These are phyloP conservation scores for Angomonas ambiguus DNA, from an alignment of 208 protist genomes.

Conservation along the genomic window DNA sequence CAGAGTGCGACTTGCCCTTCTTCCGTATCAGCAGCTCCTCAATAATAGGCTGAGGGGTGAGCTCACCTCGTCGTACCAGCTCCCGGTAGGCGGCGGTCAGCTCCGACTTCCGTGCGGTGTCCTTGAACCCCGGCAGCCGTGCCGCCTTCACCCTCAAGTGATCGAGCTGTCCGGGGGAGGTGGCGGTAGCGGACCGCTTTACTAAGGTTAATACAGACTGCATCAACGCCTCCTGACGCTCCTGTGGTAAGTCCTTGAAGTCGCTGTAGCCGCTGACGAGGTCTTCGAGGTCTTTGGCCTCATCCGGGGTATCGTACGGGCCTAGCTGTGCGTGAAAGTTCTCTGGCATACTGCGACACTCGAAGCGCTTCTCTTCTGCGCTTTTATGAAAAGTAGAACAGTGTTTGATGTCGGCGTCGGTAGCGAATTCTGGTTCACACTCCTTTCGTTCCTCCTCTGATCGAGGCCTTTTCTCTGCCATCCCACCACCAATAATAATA, in stretches of 20 bases:
- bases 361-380: slow-evolving; percentile 44
- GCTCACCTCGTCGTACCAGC: slow-evolving; percentile 59
- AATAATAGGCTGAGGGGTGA: slow-evolving; percentile 32
- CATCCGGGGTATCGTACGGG: slow-evolving; percentile 52
- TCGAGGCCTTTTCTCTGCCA: too few relatives aligned
- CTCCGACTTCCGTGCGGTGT: slow-evolving; percentile 86
- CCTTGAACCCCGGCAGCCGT: slow-evolving; percentile 70
- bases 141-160: slow-evolving; percentile 73
- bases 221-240: slow-evolving; percentile 57
- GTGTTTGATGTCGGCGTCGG: neutral
- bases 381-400: slow-evolving; percentile 21
- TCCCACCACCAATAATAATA: too few relatives aligned
- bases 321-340: slow-evolving; percentile 51
- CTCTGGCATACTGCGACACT: slow-evolving; percentile 51
- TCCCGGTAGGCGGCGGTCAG: slow-evolving; percentile 82
- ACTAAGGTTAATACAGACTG: slow-evolving; percentile 58
- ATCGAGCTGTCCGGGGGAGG: slow-evolving; percentile 49
- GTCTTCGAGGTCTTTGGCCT: slow-evolving; percentile 82
- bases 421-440: too few relatives aligned
- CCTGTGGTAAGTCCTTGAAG: slow-evolving; percentile 68
- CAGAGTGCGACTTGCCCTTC: slow-evolving; percentile 79
- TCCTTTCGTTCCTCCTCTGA: neutral
- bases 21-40: slow-evolving; percentile 85
- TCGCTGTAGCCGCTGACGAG: slow-evolving; percentile 64
- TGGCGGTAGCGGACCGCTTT: slow-evolving; percentile 20